Evolutionary conservation across 208 protist genomes (phyloP).

Genomic region (Porcisia deanei): DNA sequence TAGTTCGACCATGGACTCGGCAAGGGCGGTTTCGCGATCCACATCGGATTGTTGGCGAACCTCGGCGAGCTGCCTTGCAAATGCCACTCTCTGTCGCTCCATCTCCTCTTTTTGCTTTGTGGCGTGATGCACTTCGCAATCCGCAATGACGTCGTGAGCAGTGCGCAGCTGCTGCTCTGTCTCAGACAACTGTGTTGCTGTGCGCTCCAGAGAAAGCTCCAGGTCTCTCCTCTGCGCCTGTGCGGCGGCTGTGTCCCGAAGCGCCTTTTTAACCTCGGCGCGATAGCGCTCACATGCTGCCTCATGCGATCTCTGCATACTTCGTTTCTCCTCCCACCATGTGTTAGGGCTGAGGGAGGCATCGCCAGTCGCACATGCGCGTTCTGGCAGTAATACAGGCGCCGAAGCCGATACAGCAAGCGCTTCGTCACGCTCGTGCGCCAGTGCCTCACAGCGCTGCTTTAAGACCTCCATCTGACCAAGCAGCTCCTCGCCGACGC

Average conservation of each 20-base stretch:
- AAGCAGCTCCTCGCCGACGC: constrained; percentile 76
- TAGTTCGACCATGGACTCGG: constrained; percentile 40
- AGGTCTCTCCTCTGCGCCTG: constrained; percentile 19
- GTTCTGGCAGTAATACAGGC: constrained; percentile 1
- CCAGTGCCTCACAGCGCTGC: constrained; percentile 46
- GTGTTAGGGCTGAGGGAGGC: neutral
- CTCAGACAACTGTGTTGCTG: constrained; percentile 9
- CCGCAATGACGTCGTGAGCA: constrained; percentile 11
- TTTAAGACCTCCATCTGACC: constrained; percentile 64
- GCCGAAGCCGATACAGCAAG: constrained; percentile 11
- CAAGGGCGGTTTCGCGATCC: constrained; percentile 27
- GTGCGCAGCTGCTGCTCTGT: constrained; percentile 21
- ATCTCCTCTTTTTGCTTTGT: constrained; percentile 25
- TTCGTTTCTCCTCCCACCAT: constrained; percentile 15
- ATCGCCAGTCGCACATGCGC: neutral
- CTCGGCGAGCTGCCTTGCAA: constrained; percentile 12
- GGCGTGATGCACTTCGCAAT: constrained; percentile 13
- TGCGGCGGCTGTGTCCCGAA: constrained; percentile 9
- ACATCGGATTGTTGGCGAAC: constrained; percentile 26
- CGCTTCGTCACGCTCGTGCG: constrained; percentile 53
- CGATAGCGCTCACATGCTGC: constrained; percentile 24
- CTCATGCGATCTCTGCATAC: constrained; percentile 10
- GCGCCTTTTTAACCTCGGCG: constrained; percentile 22
- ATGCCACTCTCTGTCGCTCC: constrained; percentile 16
- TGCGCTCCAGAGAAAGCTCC: constrained; percentile 15